Percentiles rank a stretch among this genome's conserved stretches.
Evolutionary conservation across 495 filamentous ascomycete species (phyloP).

Genomic region (Apiosordaria backusii): DNA sequence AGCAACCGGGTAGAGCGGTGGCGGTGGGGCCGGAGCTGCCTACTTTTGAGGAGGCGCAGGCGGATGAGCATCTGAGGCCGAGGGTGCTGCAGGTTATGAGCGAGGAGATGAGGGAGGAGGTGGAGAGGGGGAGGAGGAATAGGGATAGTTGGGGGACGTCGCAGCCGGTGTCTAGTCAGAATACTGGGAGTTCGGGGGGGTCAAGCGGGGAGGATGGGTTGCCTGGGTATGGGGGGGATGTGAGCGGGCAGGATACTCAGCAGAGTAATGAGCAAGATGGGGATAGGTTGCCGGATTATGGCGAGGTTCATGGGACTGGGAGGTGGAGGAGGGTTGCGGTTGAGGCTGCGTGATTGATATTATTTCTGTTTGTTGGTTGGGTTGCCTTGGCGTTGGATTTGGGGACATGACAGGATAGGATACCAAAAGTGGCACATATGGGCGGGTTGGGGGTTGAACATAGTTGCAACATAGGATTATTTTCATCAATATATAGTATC

Average conservation of each 20-base stretch:
- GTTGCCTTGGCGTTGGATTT: background rate
- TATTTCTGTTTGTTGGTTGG: too few relatives aligned
- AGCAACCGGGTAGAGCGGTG: constrained; percentile 21
- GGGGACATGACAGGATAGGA: background rate
- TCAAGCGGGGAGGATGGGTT: constrained; percentile 15
- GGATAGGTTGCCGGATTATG: constrained; percentile 33
- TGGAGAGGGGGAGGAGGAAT: background rate
- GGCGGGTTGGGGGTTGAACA: too few relatives aligned
- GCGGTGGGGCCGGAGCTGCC: constrained; percentile 28
- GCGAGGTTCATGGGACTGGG: constrained; percentile 9
- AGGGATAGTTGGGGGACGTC: background rate
- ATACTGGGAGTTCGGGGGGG: background rate
- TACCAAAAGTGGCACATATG: too few relatives aligned
- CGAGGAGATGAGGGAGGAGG: constrained; percentile 12
- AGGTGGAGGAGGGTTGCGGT: background rate
- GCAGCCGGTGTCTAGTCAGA: constrained; percentile 32
- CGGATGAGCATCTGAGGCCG: constrained; percentile 49
- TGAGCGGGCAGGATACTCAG: background rate
- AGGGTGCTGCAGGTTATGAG: constrained; percentile 32
- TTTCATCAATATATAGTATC: too few relatives aligned
- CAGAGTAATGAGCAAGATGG: background rate
- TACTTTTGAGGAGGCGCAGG: constrained; percentile 39
- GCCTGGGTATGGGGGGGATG: background rate
- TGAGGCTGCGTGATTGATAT: background rate
- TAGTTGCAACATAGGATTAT: too few relatives aligned